Evolutionary conservation across 2,329 filamentous ascomycete species (phyloP).

Genomic region (Cordyceps tenuipes): DNA sequence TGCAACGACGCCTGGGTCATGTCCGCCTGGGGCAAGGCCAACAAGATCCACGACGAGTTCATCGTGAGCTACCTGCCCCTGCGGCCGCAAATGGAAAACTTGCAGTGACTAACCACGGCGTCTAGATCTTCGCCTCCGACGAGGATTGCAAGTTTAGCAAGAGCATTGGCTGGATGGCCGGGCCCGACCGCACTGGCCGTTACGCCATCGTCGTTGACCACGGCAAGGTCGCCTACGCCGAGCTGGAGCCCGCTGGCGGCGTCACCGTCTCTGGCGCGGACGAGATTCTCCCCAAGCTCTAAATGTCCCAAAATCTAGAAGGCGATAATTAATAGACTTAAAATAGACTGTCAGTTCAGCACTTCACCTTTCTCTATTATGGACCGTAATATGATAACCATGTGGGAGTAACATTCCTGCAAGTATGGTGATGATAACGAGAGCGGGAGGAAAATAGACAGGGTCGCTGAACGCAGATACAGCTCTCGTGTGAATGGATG

Average conservation of each 20-base stretch:
- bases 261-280: conserved; percentile 44
- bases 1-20: conserved; percentile 83
- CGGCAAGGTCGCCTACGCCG: conserved; percentile 75
- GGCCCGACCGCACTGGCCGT: conserved; percentile 60
- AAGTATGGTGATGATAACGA: too few relatives aligned
- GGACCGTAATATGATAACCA: background rate
- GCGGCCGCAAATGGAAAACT: conserved; percentile 2
- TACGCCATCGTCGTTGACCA: conserved; percentile 78
- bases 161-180: conserved; percentile 67
- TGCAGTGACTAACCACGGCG: background rate
- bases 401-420: background rate
- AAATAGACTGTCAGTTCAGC: conserved; percentile 2
- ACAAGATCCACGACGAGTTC: conserved; percentile 62
- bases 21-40: conserved; percentile 86
- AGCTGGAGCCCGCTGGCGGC: conserved; percentile 53
- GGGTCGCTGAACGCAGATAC: too few relatives aligned
- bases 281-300: conserved; percentile 46
- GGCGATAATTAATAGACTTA: background rate
- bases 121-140: conserved; percentile 68
- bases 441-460: too few relatives aligned
- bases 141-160: conserved; percentile 61
- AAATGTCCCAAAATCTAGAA: conserved; percentile 16
- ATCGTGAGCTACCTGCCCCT: conserved; percentile 34
- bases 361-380: background rate
- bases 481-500: too few relatives aligned